Conservation (phyloP, 2,329 filamentous ascomycete genomes). For the Xylaria sp. region DNA sequence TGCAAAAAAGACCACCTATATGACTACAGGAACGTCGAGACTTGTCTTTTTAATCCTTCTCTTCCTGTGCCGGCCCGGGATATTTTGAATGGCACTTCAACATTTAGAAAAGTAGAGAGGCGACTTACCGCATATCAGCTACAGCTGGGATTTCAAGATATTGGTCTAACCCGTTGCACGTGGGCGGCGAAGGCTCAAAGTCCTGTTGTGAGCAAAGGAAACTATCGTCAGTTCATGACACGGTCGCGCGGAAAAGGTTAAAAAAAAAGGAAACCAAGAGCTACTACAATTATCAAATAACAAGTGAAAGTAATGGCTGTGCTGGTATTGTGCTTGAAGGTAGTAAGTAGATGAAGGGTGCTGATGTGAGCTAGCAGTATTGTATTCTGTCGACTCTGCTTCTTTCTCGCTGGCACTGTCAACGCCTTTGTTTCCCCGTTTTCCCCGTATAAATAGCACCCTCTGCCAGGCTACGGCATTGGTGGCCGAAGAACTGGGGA, state of each 20-base stretch:
- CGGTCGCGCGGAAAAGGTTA: conserved; percentile 22
- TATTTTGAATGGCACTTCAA: background rate
- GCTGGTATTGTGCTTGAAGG: conserved; percentile 26
- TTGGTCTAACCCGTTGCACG: conserved; percentile 54
- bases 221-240: conserved; percentile 42
- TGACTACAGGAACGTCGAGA: conserved; percentile 2
- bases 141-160: conserved; percentile 59
- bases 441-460: conserved; percentile 34
- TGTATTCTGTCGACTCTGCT: conserved; percentile 5
- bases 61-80: no score
- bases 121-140: conserved; percentile 62
- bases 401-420: conserved; percentile 3
- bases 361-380: conserved; percentile 13
- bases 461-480: conserved; percentile 40
- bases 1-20: background rate
- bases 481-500: conserved; percentile 33
- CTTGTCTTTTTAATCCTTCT: background rate
- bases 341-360: conserved; percentile 22
- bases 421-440: conserved; percentile 8
- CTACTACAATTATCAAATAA: conserved; percentile 20
- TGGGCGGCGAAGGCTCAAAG: conserved; percentile 59
- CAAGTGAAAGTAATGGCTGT: conserved; percentile 14
- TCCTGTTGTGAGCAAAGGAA: conserved; percentile 52
- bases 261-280: conserved; percentile 5
- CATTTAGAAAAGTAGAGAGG: background rate